Conservation (phyloP, 139 green algal genomes). For the Haematococcus lacustris region DNA sequence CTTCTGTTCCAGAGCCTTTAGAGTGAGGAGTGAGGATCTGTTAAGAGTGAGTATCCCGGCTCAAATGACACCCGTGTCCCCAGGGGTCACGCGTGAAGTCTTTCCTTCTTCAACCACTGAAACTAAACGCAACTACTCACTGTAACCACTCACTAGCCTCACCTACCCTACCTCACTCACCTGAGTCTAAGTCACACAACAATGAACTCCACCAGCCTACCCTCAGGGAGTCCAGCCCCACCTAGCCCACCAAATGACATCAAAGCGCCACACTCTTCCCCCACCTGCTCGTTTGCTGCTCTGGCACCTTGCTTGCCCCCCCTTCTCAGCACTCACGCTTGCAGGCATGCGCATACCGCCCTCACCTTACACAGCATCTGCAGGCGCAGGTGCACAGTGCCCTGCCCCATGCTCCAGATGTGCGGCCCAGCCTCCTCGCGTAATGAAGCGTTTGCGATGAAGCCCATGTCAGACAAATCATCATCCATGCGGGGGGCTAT, state of each 20-base stretch:
- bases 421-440: conserved; percentile 18
- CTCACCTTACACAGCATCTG: conserved; percentile 19
- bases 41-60: too few relatives aligned
- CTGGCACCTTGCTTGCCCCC: not conserved
- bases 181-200: too few relatives aligned
- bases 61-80: too few relatives aligned
- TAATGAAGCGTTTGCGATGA: conserved; percentile 20
- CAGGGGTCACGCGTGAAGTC: too few relatives aligned
- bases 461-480: conserved; percentile 13
- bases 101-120: too few relatives aligned
- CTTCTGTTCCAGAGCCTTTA: too few relatives aligned
- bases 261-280: not conserved
- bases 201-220: not conserved
- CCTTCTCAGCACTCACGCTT: not conserved
- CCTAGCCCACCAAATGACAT: not conserved
- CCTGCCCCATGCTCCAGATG: conserved; percentile 20
- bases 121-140: too few relatives aligned
- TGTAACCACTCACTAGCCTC: too few relatives aligned
- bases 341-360: not conserved
- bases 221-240: not conserved
- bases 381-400: conserved; percentile 24
- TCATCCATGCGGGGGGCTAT: conserved; percentile 21
- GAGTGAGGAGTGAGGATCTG: too few relatives aligned
- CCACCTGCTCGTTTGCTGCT: not conserved
- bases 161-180: too few relatives aligned